These are phyloP conservation scores for Cercospora beticola DNA, from an alignment of 2,329 filamentous ascomycete species.

Conservation along the genomic window DNA sequence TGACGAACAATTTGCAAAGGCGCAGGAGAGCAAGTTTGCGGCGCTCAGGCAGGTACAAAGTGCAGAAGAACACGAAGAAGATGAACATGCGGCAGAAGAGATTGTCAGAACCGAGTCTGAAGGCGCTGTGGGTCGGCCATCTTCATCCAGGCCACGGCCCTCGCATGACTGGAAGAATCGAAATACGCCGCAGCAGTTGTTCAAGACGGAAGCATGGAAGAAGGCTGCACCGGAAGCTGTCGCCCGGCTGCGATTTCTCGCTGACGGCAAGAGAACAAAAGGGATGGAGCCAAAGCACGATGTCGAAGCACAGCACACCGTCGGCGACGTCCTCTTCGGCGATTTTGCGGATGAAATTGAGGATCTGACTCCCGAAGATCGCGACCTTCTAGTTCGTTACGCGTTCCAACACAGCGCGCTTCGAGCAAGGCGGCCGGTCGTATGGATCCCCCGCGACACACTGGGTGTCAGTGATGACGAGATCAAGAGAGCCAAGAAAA, in stretches of 20 bases:
- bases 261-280: conserved; percentile 22
- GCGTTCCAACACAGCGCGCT: conserved; percentile 90
- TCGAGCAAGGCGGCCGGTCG: conserved; percentile 76
- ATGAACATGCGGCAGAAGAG: conserved; percentile 32
- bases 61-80: conserved; percentile 31
- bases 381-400: conserved; percentile 78
- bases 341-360: conserved; percentile 91
- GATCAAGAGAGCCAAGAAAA: conserved; percentile 71
- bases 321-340: conserved; percentile 80
- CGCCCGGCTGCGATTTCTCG: conserved; percentile 27
- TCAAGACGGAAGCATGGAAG: conserved; percentile 22
- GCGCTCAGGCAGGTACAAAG: conserved; percentile 25
- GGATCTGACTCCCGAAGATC: conserved; percentile 84
- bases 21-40: conserved; percentile 47
- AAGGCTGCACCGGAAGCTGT: conserved; percentile 27
- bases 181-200: conserved; percentile 15
- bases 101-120: conserved; percentile 11
- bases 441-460: conserved; percentile 93
- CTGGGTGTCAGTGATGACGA: conserved; percentile 91
- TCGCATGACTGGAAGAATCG: conserved; percentile 20
- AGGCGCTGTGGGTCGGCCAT: background rate
- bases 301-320: conserved; percentile 64
- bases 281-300: conserved; percentile 14
- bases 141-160: background rate
- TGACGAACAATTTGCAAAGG: conserved; percentile 82